A percentile compares a stretch with the other conserved stretches of the same genome.
These are phyloP conservation scores for Torulaspora pretoriensis DNA, from an alignment of 1,139 yeast species.

Conservation along the genomic window DNA sequence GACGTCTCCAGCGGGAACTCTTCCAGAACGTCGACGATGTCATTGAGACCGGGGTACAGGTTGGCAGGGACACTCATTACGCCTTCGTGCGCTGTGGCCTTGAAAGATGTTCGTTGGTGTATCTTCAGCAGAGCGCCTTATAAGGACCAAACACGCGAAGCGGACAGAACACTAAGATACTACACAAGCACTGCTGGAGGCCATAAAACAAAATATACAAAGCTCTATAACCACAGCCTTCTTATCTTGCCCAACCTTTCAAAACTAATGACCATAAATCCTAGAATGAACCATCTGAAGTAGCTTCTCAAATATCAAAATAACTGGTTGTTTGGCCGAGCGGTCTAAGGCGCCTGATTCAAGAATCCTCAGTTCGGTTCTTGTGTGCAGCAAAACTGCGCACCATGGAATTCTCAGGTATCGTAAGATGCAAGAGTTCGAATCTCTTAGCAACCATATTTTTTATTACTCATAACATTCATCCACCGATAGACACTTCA, in stretches of 20 bases:
- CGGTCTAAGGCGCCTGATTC: constrained; percentile 34
- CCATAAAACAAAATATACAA: too few relatives aligned
- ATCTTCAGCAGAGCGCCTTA: too few relatives aligned
- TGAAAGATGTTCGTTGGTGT: not conserved
- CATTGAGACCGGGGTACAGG: constrained; percentile 76
- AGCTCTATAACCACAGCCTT: too few relatives aligned
- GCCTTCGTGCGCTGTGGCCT: not conserved
- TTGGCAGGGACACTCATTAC: constrained; percentile 37
- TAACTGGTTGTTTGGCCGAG: constrained; percentile 30
- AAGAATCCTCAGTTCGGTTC: constrained; percentile 22
- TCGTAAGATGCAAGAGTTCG: constrained; percentile 32
- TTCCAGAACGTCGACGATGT: constrained; percentile 84
- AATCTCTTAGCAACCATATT: constrained; percentile 29
- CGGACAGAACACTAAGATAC: too few relatives aligned
- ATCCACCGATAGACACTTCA: constrained; percentile 2
- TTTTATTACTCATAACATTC: constrained; percentile 10
- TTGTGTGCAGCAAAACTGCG: constrained; percentile 13
- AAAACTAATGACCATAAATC: not conserved
- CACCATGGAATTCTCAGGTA: constrained; percentile 24
- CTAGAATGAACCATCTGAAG: too few relatives aligned
- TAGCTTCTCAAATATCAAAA: too few relatives aligned
- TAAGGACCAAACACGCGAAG: too few relatives aligned
- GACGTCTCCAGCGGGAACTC: constrained; percentile 83
- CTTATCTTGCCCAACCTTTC: not conserved
- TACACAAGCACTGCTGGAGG: too few relatives aligned